These are phyloP conservation scores for Polygonum maritimum DNA, from an alignment of 148 eudicot species.

Conservation along the genomic window DNA sequence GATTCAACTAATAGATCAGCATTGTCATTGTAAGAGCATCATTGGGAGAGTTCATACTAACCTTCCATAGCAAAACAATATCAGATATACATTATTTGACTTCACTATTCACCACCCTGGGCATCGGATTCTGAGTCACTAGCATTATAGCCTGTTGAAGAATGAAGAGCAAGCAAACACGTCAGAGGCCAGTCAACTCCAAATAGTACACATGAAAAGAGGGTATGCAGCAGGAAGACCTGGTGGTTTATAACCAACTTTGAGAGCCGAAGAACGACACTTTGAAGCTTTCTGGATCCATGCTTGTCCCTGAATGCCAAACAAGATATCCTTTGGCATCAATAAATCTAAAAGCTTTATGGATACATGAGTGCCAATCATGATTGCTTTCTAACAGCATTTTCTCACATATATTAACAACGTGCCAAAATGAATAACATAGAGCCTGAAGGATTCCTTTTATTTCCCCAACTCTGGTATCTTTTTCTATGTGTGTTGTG, in stretches of 20 bases:
- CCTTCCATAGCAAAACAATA: neutral
- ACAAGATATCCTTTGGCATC: neutral
- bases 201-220: neutral
- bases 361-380: neutral
- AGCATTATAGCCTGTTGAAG: conserved; percentile 29
- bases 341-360: neutral
- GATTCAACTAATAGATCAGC: neutral
- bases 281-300: conserved; percentile 48
- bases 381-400: neutral
- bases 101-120: conserved; percentile 4
- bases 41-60: neutral
- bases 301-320: conserved; percentile 32
- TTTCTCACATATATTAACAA: neutral
- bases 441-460: neutral
- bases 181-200: neutral
- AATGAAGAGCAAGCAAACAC: neutral
- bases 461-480: neutral
- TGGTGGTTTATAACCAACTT: conserved; percentile 49
- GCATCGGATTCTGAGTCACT: conserved; percentile 44
- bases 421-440: neutral
- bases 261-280: conserved; percentile 42
- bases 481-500: too few species aligned
- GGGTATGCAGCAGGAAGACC: conserved; percentile 22
- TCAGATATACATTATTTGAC: neutral
- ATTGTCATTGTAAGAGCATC: neutral